phyloP scores from a whole-genome alignment of 1,139 yeast species.

The Dujonia santamariae region DNA sequence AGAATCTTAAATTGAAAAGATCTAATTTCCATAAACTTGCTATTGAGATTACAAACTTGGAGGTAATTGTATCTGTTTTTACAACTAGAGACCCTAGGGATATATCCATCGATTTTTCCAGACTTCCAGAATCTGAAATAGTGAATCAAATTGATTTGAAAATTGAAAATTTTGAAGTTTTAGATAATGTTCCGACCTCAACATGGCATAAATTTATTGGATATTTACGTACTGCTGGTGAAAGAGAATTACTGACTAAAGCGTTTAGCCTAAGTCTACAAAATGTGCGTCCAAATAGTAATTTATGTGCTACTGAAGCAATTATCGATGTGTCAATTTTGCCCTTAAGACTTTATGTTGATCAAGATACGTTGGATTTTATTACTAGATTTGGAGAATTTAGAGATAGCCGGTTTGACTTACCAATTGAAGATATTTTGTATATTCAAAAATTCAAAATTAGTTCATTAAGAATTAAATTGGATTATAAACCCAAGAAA shows the following conservation, averaged over 20 bases:
- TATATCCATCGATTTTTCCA: slow-evolving; percentile 12
- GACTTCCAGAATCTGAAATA: slow-evolving; percentile 36
- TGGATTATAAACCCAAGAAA: slow-evolving; percentile 92
- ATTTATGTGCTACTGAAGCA: slow-evolving; percentile 68
- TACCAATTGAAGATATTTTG: slow-evolving; percentile 58
- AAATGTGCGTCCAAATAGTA: slow-evolving; percentile 64
- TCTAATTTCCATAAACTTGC: slow-evolving; percentile 63
- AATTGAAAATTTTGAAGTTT: slow-evolving; percentile 55
- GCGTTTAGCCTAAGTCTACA: slow-evolving; percentile 57
- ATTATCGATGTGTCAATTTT: slow-evolving; percentile 53
- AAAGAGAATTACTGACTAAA: slow-evolving; percentile 64
- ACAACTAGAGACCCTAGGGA: slow-evolving; percentile 47
- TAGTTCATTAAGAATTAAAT: slow-evolving; percentile 57
- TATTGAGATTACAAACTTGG: slow-evolving; percentile 54
- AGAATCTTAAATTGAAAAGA: slow-evolving; percentile 57
- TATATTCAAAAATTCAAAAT: slow-evolving; percentile 71
- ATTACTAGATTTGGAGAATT: slow-evolving; percentile 77
- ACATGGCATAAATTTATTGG: slow-evolving; percentile 89
- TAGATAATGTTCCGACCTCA: slow-evolving; percentile 82
- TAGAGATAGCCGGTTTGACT: slow-evolving; percentile 63
- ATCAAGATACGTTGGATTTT: slow-evolving; percentile 91
- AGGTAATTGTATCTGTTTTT: slow-evolving; percentile 43
- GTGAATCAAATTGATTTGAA: slow-evolving; percentile 44
- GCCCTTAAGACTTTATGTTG: slow-evolving; percentile 82
- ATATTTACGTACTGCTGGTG: slow-evolving; percentile 64